A percentile compares a stretch with the other conserved stretches of the same genome.
phyloP scores from a whole-genome alignment of 306 rosid species.

The Vigna hirtella region DNA sequence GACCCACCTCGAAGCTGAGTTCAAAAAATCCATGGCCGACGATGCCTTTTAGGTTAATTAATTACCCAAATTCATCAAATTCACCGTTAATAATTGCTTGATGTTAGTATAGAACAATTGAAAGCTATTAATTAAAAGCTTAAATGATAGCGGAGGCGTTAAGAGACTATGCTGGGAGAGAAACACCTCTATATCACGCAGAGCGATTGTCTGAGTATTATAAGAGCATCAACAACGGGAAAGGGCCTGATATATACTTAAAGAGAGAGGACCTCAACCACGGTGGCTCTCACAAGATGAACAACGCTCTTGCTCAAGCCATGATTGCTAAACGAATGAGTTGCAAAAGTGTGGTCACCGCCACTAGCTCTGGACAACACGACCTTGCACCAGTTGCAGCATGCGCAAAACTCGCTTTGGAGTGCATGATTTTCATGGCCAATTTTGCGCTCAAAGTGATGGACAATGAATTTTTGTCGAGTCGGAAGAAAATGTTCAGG shows the following conservation, averaged over 20 bases:
- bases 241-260: conserved; percentile 72
- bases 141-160: conserved; percentile 43
- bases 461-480: conserved; percentile 88
- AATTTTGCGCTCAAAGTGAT: conserved; percentile 86
- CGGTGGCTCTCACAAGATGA: conserved; percentile 75
- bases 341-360: conserved; percentile 52
- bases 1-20: too few species aligned
- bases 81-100: too few species aligned
- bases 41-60: conserved; percentile 59
- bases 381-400: conserved; percentile 78
- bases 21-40: too few species aligned
- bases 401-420: conserved; percentile 63
- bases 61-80: too few species aligned
- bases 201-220: conserved; percentile 59
- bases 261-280: conserved; percentile 84
- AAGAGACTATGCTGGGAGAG: conserved; percentile 73
- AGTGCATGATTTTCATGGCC: conserved; percentile 73
- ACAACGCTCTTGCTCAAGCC: conserved; percentile 76
- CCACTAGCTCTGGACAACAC: conserved; percentile 72
- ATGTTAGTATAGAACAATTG: neutral
- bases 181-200: conserved; percentile 73
- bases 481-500: conserved; percentile 80
- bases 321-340: conserved; percentile 77
- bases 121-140: neutral
- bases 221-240: conserved; percentile 51